Conservation (phyloP, 148 eudicot species). For the Vaccinium myrtillus region DNA sequence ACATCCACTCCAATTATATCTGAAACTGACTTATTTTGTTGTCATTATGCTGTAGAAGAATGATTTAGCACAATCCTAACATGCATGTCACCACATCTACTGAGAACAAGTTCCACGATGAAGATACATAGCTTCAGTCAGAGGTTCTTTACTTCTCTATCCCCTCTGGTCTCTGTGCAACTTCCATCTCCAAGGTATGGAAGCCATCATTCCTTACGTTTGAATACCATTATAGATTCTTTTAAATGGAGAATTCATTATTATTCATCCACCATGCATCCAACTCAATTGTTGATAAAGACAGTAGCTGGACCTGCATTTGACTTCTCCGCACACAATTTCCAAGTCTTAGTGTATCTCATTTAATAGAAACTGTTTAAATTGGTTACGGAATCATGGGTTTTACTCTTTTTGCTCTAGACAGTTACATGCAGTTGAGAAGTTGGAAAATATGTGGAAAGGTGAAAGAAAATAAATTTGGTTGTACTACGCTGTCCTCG, state of each 20-base stretch:
- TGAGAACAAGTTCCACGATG: constrained; percentile 28
- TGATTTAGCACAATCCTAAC: not conserved
- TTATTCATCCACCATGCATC: not conserved
- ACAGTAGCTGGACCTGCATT: not conserved
- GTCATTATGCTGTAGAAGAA: not conserved
- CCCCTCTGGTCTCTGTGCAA: constrained; percentile 43
- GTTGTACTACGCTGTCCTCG: not conserved
- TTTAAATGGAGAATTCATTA: not conserved
- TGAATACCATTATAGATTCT: not conserved
- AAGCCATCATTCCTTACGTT: not conserved
- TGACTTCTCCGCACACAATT: not conserved
- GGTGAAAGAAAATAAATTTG: not conserved
- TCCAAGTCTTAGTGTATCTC: not conserved
- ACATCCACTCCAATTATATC: not conserved
- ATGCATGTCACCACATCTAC: constrained; percentile 15
- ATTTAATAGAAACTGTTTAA: not conserved
- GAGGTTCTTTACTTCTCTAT: constrained; percentile 36
- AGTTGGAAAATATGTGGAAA: not conserved
- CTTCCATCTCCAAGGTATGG: constrained; percentile 65
- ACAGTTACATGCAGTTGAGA: not conserved
- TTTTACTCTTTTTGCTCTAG: not conserved
- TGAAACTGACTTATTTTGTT: not conserved
- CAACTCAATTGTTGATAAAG: not conserved
- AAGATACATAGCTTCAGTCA: constrained; percentile 45
- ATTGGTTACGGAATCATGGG: not conserved